Evolutionary conservation across 345 rosid species (phyloP).

Genomic region (Geranium brycei): DNA sequence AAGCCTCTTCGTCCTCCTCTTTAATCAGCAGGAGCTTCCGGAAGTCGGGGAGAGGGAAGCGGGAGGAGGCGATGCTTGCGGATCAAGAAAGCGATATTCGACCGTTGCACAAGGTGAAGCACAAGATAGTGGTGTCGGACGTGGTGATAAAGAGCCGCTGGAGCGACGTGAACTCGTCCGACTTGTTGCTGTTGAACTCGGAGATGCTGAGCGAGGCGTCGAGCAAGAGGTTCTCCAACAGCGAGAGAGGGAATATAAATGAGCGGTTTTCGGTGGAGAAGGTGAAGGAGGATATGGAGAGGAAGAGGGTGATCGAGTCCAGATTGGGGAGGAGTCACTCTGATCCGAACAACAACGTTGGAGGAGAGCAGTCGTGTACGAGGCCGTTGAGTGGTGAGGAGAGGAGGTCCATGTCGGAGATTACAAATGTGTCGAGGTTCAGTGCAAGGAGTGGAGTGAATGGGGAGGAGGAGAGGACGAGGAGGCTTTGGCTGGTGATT

Average conservation of each 20-base stretch:
- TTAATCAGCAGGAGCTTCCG: slow-evolving; percentile 6
- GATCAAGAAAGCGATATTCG: slow-evolving; percentile 5
- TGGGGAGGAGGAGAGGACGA: slow-evolving; percentile 24
- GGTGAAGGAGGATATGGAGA: slow-evolving; percentile 28
- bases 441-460: slow-evolving; percentile 5
- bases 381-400: slow-evolving; percentile 5
- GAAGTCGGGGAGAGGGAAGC: neutral
- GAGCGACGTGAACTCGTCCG: slow-evolving; percentile 44
- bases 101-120: slow-evolving; percentile 30
- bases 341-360: slow-evolving; percentile 3
- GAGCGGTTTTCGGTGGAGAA: slow-evolving; percentile 3
- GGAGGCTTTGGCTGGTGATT: slow-evolving; percentile 32
- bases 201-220: slow-evolving; percentile 27
- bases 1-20: slow-evolving; percentile 11
- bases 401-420: slow-evolving; percentile 42
- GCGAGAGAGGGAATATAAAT: neutral
- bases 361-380: slow-evolving; percentile 4
- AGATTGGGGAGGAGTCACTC: slow-evolving; percentile 12
- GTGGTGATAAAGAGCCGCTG: slow-evolving; percentile 28
- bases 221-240: slow-evolving; percentile 14
- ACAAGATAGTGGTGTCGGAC: slow-evolving; percentile 31
- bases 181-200: slow-evolving; percentile 26
- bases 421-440: slow-evolving; percentile 26
- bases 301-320: slow-evolving; percentile 23
- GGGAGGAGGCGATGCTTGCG: slow-evolving; percentile 9